phyloP scores from a whole-genome alignment of 768 basidiomycete species.

The Hygrocybe coccinea region DNA sequence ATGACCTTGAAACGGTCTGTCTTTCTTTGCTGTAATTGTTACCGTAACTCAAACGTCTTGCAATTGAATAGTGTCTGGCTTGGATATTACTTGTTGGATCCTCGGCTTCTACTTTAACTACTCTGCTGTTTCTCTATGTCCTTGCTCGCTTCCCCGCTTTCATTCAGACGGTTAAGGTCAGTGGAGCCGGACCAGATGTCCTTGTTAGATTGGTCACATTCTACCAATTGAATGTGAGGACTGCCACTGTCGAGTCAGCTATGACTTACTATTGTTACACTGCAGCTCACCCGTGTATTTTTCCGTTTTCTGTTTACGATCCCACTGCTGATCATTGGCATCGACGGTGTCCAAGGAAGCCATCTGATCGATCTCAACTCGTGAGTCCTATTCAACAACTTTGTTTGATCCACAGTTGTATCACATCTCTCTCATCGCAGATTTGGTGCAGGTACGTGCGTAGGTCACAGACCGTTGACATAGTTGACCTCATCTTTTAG shows the following conservation, averaged over 20 bases:
- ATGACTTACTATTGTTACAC: background rate
- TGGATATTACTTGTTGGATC: conserved; percentile 77
- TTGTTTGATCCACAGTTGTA: background rate
- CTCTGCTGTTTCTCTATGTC: conserved; percentile 66
- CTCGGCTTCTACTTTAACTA: conserved; percentile 59
- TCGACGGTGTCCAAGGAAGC: conserved; percentile 54
- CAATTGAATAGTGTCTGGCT: conserved; percentile 49
- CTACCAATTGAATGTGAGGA: conserved; percentile 70
- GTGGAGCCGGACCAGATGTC: conserved; percentile 70
- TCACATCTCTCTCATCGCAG: conserved; percentile 29
- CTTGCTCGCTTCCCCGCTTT: conserved; percentile 67
- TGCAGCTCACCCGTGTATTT: conserved; percentile 61
- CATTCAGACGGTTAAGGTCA: conserved; percentile 62
- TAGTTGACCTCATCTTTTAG: conserved; percentile 32
- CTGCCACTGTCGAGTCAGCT: background rate
- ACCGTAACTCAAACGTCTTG: background rate
- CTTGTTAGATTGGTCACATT: conserved; percentile 71
- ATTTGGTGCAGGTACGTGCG: conserved; percentile 53
- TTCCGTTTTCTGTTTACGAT: conserved; percentile 73
- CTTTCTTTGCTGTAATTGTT: conserved; percentile 2
- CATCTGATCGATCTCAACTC: conserved; percentile 48
- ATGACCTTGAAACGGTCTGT: conserved; percentile 54
- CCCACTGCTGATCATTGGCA: conserved; percentile 60
- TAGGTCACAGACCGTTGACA: background rate
- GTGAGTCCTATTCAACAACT: conserved; percentile 39